Base-by-base conservation (phyloP, 1,284 basidiomycete species). In the Leccinum fuscescens region DNA sequence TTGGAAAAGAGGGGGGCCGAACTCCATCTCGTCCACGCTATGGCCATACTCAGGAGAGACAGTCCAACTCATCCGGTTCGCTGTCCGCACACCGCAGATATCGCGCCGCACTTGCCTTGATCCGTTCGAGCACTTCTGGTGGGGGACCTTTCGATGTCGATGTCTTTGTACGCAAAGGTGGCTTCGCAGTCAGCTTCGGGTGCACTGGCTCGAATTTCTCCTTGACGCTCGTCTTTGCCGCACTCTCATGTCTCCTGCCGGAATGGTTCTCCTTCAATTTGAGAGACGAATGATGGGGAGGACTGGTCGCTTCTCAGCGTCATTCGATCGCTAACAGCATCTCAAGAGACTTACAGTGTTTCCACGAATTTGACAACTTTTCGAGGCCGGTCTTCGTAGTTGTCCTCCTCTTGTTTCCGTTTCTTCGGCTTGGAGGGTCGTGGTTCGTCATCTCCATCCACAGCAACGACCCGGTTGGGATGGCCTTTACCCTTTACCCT, bases 31-130 rank as follows among this genome's bases (percentile, higher is more conserved):
- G 17, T 27, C 31, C 17, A 60, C 11, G n/a, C 48, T n/a, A 50
- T 15, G 15, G 8, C 11, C 27, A 53, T 22, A 20, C n/a, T 69
- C 65, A 69, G 14, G 72, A 67, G 53, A 74, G 64, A 55, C 71
- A 76, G 48, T 74, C 75, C 46, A 76, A 44, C 27, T 74, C 73
- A 42, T 74, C 73, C 2, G 69, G 68, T 46, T 73, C 74, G 50
- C 67, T 72, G 33, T 70, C 70, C 5, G 61, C 52, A 35, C 64
- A 55, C 44, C 61, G 54, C 15, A 64, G 50, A 59, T 65, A 55
- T 42, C 54, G 62, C 24, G 35, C 64, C 1, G 64, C 66, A 17
- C 65, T 68, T 24, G 66, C 66, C 55, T 63, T 70, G 55, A 76
- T 75, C 51, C 74, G 69, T 35, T 69, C 65, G 8, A 76, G 68